phyloP scores from a whole-genome alignment of 2,329 filamentous ascomycete species.

The Penicillium paneum region DNA sequence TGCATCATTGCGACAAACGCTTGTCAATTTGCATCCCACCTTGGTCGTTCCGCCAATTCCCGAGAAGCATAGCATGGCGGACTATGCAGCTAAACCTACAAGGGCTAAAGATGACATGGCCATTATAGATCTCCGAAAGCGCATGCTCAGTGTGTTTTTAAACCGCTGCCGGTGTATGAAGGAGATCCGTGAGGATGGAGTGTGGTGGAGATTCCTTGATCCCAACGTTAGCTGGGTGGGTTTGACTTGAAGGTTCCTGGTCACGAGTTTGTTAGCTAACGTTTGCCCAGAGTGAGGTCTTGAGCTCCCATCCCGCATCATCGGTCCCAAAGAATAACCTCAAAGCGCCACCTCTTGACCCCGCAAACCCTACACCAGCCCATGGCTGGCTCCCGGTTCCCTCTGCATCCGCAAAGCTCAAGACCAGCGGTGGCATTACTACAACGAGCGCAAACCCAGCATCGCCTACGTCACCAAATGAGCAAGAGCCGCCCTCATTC shows the following conservation, averaged over 20 bases:
- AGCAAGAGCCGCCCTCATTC: slow-evolving; percentile 55
- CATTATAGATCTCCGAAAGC: slow-evolving; percentile 93
- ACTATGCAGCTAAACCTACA: slow-evolving; percentile 96
- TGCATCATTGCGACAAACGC: slow-evolving; percentile 79
- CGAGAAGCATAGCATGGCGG: slow-evolving; percentile 97
- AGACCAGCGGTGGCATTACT: slow-evolving; percentile 52
- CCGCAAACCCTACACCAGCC: slow-evolving; percentile 84
- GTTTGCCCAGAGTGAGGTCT: slow-evolving; percentile 72
- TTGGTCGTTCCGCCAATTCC: slow-evolving; percentile 95
- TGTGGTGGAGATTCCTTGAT: slow-evolving; percentile 97
- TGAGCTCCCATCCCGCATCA: slow-evolving; percentile 83
- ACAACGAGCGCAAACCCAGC: slow-evolving; percentile 39
- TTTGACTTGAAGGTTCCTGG: background rate
- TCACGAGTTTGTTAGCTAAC: slow-evolving; percentile 24
- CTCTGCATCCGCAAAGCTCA: slow-evolving; percentile 79
- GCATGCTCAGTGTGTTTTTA: slow-evolving; percentile 93
- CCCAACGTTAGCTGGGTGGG: slow-evolving; percentile 97
- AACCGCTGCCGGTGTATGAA: slow-evolving; percentile 94
- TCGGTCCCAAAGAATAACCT: slow-evolving; percentile 92
- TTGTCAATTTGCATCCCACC: slow-evolving; percentile 89
- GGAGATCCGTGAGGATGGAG: slow-evolving; percentile 83
- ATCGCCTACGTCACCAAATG: slow-evolving; percentile 44
- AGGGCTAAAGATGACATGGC: slow-evolving; percentile 96
- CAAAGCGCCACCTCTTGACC: slow-evolving; percentile 90
- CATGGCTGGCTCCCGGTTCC: slow-evolving; percentile 88